Evolutionary conservation across 1,284 basidiomycete genomes (phyloP).

Genomic region (Boletus albobrunnescens): DNA sequence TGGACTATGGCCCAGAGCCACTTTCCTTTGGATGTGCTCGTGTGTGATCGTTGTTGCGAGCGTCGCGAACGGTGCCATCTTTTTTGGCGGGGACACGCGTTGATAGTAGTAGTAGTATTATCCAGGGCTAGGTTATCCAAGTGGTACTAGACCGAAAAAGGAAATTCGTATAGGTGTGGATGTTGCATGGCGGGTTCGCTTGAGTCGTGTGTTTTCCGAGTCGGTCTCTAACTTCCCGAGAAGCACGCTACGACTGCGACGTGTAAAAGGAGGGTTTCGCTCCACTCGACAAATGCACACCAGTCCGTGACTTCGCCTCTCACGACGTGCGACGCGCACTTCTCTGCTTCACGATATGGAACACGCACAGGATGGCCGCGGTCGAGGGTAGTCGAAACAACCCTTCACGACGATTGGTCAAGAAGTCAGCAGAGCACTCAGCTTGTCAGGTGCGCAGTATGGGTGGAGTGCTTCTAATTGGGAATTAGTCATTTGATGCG

Average conservation of each 20-base stretch:
- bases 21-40: slow-evolving; percentile 36
- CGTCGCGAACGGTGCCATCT: slow-evolving; percentile 27
- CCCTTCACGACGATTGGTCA: slow-evolving; percentile 20
- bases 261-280: no score
- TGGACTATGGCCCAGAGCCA: slow-evolving; percentile 14
- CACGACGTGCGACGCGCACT: slow-evolving; percentile 18
- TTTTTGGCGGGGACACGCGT: slow-evolving; percentile 15
- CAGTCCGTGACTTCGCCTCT: slow-evolving; percentile 12
- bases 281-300: slow-evolving; percentile 24
- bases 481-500: slow-evolving; percentile 28
- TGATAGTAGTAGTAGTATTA: no score
- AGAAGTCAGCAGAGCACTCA: slow-evolving; percentile 13
- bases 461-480: slow-evolving; percentile 30
- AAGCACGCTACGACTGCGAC: slow-evolving; percentile 4
- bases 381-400: slow-evolving; percentile 23
- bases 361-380: slow-evolving; percentile 30
- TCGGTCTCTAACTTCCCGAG: no score
- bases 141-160: slow-evolving; percentile 21
- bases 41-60: slow-evolving; percentile 40
- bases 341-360: slow-evolving; percentile 25
- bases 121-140: not conserved
- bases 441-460: slow-evolving; percentile 13
- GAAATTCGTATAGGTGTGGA: slow-evolving; percentile 21
- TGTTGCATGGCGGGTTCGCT: slow-evolving; percentile 15
- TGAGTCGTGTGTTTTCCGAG: slow-evolving; percentile 3